Evolutionary conservation across 2,329 filamentous ascomycete genomes (phyloP).

Genomic region (Cladophialophora yegresii): DNA sequence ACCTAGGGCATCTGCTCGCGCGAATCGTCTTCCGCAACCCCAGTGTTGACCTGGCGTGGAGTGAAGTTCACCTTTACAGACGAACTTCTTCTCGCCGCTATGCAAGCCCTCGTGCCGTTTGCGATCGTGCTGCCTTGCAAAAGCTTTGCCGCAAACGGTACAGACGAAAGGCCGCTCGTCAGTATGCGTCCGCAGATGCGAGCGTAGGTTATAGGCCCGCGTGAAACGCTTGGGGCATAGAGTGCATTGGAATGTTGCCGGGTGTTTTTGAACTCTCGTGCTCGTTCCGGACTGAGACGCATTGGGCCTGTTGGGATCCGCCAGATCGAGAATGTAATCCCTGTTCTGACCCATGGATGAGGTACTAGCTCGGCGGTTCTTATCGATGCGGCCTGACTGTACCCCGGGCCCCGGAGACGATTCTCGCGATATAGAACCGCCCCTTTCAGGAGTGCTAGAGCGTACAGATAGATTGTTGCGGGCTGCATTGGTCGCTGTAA

Average conservation of each 20-base stretch:
- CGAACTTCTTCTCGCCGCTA: slow-evolving; percentile 97
- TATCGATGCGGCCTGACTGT: slow-evolving; percentile 39
- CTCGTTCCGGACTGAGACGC: slow-evolving; percentile 57
- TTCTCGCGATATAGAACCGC: slow-evolving; percentile 45
- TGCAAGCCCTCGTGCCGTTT: slow-evolving; percentile 96
- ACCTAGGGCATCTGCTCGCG: slow-evolving; percentile 89
- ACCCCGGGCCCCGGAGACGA: slow-evolving; percentile 43
- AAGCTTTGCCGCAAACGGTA: slow-evolving; percentile 94
- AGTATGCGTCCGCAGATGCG: slow-evolving; percentile 92
- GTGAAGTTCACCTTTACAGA: slow-evolving; percentile 89
- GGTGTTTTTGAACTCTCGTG: slow-evolving; percentile 94
- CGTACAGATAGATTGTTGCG: slow-evolving; percentile 40
- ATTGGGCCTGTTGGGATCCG: slow-evolving; percentile 80
- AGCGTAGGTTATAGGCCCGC: slow-evolving; percentile 91
- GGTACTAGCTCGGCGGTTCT: slow-evolving; percentile 49
- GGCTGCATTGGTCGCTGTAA: slow-evolving; percentile 36
- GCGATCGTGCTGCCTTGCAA: slow-evolving; percentile 93
- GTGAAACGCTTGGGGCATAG: slow-evolving; percentile 96
- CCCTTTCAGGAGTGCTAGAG: slow-evolving; percentile 48
- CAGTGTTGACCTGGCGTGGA: slow-evolving; percentile 68
- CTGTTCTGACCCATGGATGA: slow-evolving; percentile 57
- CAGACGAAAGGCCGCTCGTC: slow-evolving; percentile 97
- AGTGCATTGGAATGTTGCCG: slow-evolving; percentile 92
- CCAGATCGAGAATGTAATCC: slow-evolving; percentile 84
- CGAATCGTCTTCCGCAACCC: slow-evolving; percentile 92